These are phyloP conservation scores for Fusarium sp. DNA, from an alignment of 2,329 filamentous ascomycete genomes.

Conservation along the genomic window DNA sequence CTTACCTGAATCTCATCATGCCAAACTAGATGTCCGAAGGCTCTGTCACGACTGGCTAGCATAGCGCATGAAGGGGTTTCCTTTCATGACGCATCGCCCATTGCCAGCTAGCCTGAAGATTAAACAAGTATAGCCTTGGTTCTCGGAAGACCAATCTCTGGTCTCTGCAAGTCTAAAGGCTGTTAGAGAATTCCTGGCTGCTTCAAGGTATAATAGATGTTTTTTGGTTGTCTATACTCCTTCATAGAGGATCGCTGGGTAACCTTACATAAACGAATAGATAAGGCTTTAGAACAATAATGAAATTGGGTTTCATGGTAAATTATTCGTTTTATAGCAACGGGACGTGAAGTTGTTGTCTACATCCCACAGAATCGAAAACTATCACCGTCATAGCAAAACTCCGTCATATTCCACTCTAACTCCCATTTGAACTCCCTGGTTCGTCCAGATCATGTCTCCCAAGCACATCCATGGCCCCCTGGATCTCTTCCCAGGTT, in stretches of 20 bases:
- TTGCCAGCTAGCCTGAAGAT: neutral
- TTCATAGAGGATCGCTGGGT: neutral
- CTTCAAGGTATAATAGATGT: neutral
- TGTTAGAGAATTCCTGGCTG: neutral
- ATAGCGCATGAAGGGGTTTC: neutral
- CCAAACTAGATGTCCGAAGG: conserved; percentile 11
- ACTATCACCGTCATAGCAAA: neutral
- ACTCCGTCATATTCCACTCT: neutral
- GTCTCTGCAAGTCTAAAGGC: neutral
- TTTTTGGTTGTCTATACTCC: neutral
- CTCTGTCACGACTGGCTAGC: too few species aligned
- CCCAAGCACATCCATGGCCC: conserved; percentile 37
- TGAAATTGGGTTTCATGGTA: neutral
- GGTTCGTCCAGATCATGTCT: conserved; percentile 42
- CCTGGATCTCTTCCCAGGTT: conserved; percentile 44
- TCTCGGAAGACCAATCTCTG: neutral
- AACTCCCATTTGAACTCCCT: neutral
- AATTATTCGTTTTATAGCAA: neutral
- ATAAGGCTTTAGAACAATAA: neutral
- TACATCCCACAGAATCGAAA: neutral
- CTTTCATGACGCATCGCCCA: neutral
- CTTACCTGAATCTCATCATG: conserved; percentile 44
- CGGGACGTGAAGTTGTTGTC: neutral
- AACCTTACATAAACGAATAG: neutral
- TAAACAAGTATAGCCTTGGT: neutral